Evolutionary conservation across 2,329 filamentous ascomycete genomes (phyloP), one percentile per base, ranked within the genome.

Genomic region (Aspergillus udagawae): DNA sequence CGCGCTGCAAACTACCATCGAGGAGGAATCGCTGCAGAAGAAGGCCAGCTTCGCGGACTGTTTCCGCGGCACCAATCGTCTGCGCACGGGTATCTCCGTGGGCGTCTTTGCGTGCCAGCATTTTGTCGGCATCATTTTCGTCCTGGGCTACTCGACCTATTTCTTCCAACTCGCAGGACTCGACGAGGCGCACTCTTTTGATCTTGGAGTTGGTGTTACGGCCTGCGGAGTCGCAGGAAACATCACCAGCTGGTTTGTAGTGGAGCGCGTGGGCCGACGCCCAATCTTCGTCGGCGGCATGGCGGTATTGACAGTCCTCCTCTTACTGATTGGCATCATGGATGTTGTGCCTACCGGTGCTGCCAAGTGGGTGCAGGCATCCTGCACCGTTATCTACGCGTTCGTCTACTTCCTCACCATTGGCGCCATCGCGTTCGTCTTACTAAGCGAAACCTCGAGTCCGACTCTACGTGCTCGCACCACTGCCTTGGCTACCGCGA

Each of bases 91-190:
- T 29, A 79, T 80, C 42, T 75, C 76, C 0, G 64, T 75, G 41
- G 73, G 74, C 7, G 77, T 77, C 20, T 80, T 77, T 59, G 67
- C 71, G 28, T 76, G 75, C 51, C 76, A 80, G 56, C 73, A 77
- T 54, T 61, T 78, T 4, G 73, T 71, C n/a, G 77, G 75, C 1
- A 73, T 76, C 47, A 77, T 62, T 25, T 60, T 64, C 49, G 55
- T 56, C 1, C 45, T 54, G 20, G 47, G 54, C 14, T 60, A 58
- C 35, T 71, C 73, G 4, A 78, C 75, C 3, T 81, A 80, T 65
- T 81, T 81, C 70, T 80, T 81, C 67, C 66, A 79, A 51, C 73
- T 73, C 6, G 77, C 77, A 4, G 77, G 77, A 1, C 20, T 61
- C 3, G 21, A 20, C 3, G 49, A 50, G 3, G 27, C 50, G 2